Conservation (phyloP, 169 alveolate species). For the Eimeria maxima region DNA sequence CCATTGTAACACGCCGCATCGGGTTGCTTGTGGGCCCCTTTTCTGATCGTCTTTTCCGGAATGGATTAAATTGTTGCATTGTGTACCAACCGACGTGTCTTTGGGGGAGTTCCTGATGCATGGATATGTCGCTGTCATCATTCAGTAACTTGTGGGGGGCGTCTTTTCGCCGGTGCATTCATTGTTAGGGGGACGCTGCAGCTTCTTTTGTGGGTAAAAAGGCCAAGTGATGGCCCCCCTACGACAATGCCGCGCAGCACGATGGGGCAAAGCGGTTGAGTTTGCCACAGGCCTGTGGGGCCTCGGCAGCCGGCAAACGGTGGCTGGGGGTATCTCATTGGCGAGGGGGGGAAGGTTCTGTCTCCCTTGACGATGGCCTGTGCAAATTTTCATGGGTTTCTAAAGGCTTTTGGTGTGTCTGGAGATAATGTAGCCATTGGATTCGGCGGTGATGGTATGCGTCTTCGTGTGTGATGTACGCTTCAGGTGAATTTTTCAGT, state of each 20-base stretch:
- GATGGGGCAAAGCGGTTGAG: not conserved
- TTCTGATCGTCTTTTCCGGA: not conserved
- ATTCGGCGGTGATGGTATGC: not conserved
- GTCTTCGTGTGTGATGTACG: not conserved
- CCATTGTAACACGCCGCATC: not conserved
- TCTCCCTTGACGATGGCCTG: not conserved
- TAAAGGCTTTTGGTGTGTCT: not conserved
- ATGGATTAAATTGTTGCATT: not conserved
- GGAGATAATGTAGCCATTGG: not conserved
- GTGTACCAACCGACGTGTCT: not conserved
- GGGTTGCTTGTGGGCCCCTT: not conserved
- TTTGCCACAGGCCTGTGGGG: not conserved
- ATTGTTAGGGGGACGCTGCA: not conserved
- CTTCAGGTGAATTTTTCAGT: conserved; percentile 97
- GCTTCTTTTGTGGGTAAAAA: not conserved
- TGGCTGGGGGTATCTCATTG: not conserved
- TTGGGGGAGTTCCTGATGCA: not conserved
- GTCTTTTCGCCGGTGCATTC: conserved; percentile 25
- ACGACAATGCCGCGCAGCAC: not conserved
- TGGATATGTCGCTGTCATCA: not conserved
- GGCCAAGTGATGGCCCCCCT: not conserved
- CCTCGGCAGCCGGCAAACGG: not conserved
- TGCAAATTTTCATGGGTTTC: not conserved
- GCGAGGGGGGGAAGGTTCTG: not conserved
- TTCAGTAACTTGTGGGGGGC: conserved; percentile 30